Evolutionary conservation across 2,329 filamentous ascomycete genomes (phyloP).

Genomic region (Claviceps arundinis): DNA sequence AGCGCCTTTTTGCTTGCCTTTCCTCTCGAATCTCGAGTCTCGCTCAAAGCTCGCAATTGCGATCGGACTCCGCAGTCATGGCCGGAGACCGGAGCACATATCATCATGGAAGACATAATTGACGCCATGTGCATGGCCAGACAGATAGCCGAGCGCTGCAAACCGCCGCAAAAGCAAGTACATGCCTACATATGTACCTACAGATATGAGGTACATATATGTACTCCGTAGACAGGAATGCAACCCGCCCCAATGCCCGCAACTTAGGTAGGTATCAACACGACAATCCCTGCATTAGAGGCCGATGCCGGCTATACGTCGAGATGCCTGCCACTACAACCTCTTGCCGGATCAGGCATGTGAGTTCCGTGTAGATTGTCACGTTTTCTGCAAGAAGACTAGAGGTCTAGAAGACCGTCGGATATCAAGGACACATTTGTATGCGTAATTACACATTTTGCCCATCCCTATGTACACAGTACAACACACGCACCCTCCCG

Average conservation of each 20-base stretch:
- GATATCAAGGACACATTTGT: not conserved
- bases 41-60: too few relatives aligned
- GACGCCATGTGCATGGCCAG: too few relatives aligned
- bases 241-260: not conserved
- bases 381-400: not conserved
- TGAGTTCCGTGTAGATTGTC: not conserved
- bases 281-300: not conserved
- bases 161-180: too few relatives aligned
- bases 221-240: not conserved
- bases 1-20: too few relatives aligned
- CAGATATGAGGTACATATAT: too few relatives aligned
- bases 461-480: too few relatives aligned
- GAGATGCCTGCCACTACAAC: not conserved
- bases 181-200: too few relatives aligned
- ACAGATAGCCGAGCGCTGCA: too few relatives aligned
- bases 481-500: too few relatives aligned
- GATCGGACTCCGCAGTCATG: too few relatives aligned
- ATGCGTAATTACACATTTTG: not conserved
- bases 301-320: not conserved
- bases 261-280: not conserved
- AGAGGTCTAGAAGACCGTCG: not conserved
- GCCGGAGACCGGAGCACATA: not conserved
- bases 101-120: not conserved
- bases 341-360: not conserved
- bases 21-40: too few relatives aligned